A percentile compares a stretch with the other conserved stretches of the same genome.
Conservation (phyloP, 768 basidiomycete genomes). For the Hericium rajendrae region DNA sequence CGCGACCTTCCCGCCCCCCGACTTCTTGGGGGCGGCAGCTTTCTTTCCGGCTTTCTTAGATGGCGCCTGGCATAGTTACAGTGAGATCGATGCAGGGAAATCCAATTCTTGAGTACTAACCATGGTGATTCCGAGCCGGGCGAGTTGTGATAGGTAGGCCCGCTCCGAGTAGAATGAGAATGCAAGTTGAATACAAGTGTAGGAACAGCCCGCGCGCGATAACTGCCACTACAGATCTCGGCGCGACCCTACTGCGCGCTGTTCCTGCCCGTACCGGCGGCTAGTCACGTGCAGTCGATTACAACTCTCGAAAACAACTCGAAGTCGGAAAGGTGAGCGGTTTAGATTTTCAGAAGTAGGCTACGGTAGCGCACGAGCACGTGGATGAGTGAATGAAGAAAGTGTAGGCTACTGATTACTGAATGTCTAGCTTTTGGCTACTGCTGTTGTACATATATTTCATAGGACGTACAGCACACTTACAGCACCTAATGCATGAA, state of each 20-base stretch:
- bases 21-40: slow-evolving; percentile 57
- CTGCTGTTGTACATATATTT: not conserved
- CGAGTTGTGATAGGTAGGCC: not conserved
- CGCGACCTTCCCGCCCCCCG: slow-evolving; percentile 50
- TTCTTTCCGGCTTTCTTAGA: slow-evolving; percentile 26
- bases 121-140: not conserved
- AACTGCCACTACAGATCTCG: not conserved
- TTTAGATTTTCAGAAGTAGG: too few species aligned
- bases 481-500: not conserved
- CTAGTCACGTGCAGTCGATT: not conserved
- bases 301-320: not conserved
- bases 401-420: not conserved
- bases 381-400: too few species aligned
- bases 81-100: not conserved
- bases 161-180: not conserved
- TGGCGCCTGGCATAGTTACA: not conserved
- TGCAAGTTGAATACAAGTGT: not conserved
- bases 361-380: too few species aligned
- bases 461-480: too few species aligned
- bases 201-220: not conserved
- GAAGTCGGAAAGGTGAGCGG: too few species aligned
- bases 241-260: not conserved
- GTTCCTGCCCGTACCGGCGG: not conserved
- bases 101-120: not conserved
- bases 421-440: not conserved